A percentile compares a stretch with the other conserved stretches of the same genome.
Evolutionary conservation across 2,329 filamentous ascomycete genomes (phyloP).

Genomic region (Ophiocordyceps robertsii): DNA sequence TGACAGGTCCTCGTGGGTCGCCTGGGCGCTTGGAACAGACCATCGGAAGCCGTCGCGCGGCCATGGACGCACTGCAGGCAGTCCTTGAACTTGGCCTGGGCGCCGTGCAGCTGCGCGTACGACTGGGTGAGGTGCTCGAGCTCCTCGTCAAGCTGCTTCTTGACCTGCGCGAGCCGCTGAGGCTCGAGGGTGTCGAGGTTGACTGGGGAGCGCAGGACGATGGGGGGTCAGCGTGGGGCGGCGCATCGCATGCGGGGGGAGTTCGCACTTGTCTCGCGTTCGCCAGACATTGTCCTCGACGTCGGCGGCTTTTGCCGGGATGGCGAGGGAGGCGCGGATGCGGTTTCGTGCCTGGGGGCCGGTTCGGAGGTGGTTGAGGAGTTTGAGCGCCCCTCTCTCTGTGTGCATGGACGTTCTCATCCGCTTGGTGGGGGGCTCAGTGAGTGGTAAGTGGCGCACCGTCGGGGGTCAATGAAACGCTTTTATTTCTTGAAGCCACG

Average conservation of each 20-base stretch:
- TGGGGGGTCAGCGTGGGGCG: not conserved
- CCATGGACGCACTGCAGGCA: slow-evolving; percentile 65
- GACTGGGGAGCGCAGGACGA: slow-evolving; percentile 22
- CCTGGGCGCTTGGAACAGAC: slow-evolving; percentile 9
- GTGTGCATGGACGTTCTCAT: too few species aligned
- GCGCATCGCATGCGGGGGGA: not conserved
- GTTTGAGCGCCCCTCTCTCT: too few species aligned
- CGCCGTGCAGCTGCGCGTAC: slow-evolving; percentile 77
- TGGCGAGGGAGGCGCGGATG: too few species aligned
- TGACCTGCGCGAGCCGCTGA: slow-evolving; percentile 79
- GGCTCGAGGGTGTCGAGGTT: slow-evolving; percentile 63
- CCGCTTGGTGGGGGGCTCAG: too few species aligned
- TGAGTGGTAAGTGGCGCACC: too few species aligned
- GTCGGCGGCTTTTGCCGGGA: not conserved
- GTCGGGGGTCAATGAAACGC: too few species aligned
- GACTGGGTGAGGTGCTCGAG: slow-evolving; percentile 87
- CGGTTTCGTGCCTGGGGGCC: too few species aligned
- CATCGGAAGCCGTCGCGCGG: slow-evolving; percentile 16
- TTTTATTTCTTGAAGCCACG: too few species aligned
- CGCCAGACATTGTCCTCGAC: slow-evolving; percentile 16
- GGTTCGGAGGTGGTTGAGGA: too few species aligned
- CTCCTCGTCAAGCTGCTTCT: slow-evolving; percentile 93
- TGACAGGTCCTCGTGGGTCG: not conserved
- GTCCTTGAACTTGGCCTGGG: slow-evolving; percentile 84
- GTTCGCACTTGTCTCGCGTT: slow-evolving; percentile 18